Evolutionary conservation across 768 basidiomycete genomes (phyloP), one percentile per base, ranked within the genome.

Genomic region (Clavaria fumosa): DNA sequence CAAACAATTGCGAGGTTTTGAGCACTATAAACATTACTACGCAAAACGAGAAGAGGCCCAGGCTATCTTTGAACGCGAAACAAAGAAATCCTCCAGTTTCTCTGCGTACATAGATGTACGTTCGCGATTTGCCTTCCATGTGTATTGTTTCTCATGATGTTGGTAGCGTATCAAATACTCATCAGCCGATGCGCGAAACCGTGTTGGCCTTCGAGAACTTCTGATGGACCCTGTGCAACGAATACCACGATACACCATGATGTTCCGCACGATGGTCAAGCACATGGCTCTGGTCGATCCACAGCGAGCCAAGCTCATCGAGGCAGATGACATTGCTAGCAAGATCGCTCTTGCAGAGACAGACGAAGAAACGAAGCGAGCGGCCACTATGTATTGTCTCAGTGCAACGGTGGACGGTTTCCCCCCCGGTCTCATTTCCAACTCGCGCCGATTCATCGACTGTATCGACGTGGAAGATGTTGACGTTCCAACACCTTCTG

Each of bases 201-300:
- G 88, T 27, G 71, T 93, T 39, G 89, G 85, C 31, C 63, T 96
- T 38, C 71, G 90, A 19, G 90, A 93, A 53, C 70, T 95, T 34
- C 67, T 96, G 15, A 93, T 93, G 78, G 91, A 97, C 47, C 91
- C 91, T 11, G 86, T 95, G 4, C 91, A 97, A 51, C 76, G 91
- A 23, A 88, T 97, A 50, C 90, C 91, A 3, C 69, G 93, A 45
- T 96, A 96, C 57, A 91, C 88, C 1, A 64, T 97, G 18, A 67
- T 97, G 46, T 86, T 93, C 57, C 79, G 85, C 42, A 83, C 70
- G 4, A 97, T 97, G 79, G 62, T 91, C 50, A 88, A 90, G 57
- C 70, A 83, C 50, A 84, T 96, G 81, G 67, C 72, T 10, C 70
- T 70, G 0, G 64, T 67, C 34, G 86, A 95, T 49, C 67, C 73